A percentile compares a stretch with the other conserved stretches of the same genome.
phyloP scores from a whole-genome alignment of 2,329 filamentous ascomycete species.

The Juglanconis oblonga region DNA sequence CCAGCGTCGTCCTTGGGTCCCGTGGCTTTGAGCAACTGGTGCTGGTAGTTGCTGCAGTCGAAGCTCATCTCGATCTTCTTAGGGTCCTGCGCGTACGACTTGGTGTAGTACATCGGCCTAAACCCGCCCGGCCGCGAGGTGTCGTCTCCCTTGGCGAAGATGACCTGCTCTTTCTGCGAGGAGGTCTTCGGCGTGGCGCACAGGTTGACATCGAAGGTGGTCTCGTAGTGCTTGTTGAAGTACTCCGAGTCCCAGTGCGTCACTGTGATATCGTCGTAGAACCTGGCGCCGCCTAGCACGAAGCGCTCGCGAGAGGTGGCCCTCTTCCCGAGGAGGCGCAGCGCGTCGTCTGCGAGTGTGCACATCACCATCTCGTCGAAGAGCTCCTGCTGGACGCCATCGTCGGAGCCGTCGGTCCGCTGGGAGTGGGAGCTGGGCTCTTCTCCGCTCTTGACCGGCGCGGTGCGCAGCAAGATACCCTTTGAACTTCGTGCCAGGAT shows the following conservation, averaged over 20 bases:
- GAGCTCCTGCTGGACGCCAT: slow-evolving; percentile 45
- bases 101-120: slow-evolving; percentile 65
- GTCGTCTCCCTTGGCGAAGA: slow-evolving; percentile 41
- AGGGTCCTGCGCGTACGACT: slow-evolving; percentile 53
- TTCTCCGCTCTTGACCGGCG: slow-evolving; percentile 39
- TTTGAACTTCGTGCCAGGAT: slow-evolving; percentile 49
- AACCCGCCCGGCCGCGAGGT: slow-evolving; percentile 55
- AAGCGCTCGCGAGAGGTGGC: slow-evolving; percentile 60
- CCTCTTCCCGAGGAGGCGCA: slow-evolving; percentile 55
- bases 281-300: slow-evolving; percentile 68
- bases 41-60: slow-evolving; percentile 73
- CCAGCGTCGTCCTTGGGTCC: slow-evolving; percentile 14
- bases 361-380: slow-evolving; percentile 68
- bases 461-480: slow-evolving; percentile 48
- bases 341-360: slow-evolving; percentile 41
- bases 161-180: slow-evolving; percentile 36
- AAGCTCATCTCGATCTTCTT: slow-evolving; percentile 68
- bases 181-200: slow-evolving; percentile 44
- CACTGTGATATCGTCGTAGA: slow-evolving; percentile 69
- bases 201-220: slow-evolving; percentile 49
- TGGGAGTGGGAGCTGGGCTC: slow-evolving; percentile 31
- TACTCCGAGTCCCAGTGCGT: slow-evolving; percentile 65
- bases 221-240: slow-evolving; percentile 68
- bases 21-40: slow-evolving; percentile 56
- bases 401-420: slow-evolving; percentile 42